Conservation (phyloP, 2,329 filamentous ascomycete genomes). For the Cryphonectria carpinicola region DNA sequence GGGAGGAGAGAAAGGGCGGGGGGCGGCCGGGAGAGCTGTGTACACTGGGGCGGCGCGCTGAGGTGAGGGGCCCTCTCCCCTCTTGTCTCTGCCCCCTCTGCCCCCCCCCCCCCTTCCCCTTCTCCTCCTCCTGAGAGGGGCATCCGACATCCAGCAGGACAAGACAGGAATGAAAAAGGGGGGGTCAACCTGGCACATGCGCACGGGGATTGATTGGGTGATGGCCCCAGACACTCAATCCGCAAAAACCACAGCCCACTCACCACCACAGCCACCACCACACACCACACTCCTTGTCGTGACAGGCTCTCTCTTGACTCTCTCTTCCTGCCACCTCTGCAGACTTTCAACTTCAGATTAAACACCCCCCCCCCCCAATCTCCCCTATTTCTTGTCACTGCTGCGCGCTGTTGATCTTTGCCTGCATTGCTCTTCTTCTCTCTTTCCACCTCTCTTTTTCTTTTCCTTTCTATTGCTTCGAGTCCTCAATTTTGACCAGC, state of each 20-base stretch:
- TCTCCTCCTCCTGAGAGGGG: not conserved
- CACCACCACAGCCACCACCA: not conserved
- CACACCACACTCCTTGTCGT: not conserved
- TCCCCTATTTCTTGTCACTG: slow-evolving; percentile 28
- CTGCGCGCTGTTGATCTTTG: slow-evolving; percentile 33
- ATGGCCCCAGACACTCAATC: not conserved
- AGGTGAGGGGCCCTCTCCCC: slow-evolving; percentile 12
- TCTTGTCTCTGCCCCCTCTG: not conserved
- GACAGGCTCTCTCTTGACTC: slow-evolving; percentile 6
- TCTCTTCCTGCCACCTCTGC: not conserved
- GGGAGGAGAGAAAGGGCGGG: too few species aligned
- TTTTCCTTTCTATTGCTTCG: not conserved
- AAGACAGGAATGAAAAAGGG: not conserved
- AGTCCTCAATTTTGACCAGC: not conserved
- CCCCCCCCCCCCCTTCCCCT: not conserved
- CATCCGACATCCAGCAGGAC: not conserved
- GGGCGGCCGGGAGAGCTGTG: not conserved
- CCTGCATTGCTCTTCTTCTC: not conserved
- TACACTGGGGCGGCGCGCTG: slow-evolving; percentile 11
- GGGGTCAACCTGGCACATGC: slow-evolving; percentile 11
- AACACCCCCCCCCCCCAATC: slow-evolving; percentile 8
- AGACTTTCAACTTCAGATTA: slow-evolving; percentile 2
- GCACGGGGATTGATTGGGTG: slow-evolving; percentile 12
- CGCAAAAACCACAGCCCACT: not conserved
- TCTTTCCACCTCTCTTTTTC: not conserved